Percentiles rank a stretch among this genome's conserved stretches.
phyloP scores from a whole-genome alignment of 192 early-diverging fungal genomes.

The Backusella australiensis region DNA sequence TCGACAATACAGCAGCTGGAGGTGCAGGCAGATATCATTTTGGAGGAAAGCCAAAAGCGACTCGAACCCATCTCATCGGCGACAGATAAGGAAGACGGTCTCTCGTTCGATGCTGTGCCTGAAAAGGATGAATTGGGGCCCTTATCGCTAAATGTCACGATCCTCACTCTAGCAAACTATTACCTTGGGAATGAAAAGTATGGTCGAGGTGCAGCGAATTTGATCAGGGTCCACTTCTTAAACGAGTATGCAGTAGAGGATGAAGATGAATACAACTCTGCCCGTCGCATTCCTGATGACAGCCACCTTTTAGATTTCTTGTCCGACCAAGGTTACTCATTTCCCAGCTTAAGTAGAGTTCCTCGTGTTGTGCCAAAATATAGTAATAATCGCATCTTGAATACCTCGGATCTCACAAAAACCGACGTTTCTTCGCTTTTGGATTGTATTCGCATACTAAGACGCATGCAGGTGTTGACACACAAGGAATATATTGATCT shows the following conservation, averaged over 20 bases:
- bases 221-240: slow-evolving; percentile 50
- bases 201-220: slow-evolving; percentile 52
- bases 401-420: slow-evolving; percentile 44
- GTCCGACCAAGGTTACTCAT: slow-evolving; percentile 62
- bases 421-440: slow-evolving; percentile 50
- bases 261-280: slow-evolving; percentile 45
- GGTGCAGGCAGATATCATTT: slow-evolving; percentile 23
- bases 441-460: slow-evolving; percentile 51
- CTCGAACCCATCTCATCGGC: slow-evolving; percentile 15
- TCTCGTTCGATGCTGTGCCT: background rate
- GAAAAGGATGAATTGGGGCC: slow-evolving; percentile 24
- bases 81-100: background rate
- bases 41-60: background rate
- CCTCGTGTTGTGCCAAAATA: slow-evolving; percentile 47
- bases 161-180: slow-evolving; percentile 50
- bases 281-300: slow-evolving; percentile 38
- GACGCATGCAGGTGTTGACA: slow-evolving; percentile 47
- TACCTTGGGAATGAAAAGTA: slow-evolving; percentile 51
- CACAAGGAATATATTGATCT: slow-evolving; percentile 60
- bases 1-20: slow-evolving; percentile 38
- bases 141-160: slow-evolving; percentile 53
- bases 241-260: slow-evolving; percentile 42
- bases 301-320: slow-evolving; percentile 45
- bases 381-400: slow-evolving; percentile 22
- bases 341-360: slow-evolving; percentile 52